A percentile compares a stretch with the other conserved stretches of the same genome.
Conservation (phyloP, 257 asterid species). For the Ilex aquifolium region DNA sequence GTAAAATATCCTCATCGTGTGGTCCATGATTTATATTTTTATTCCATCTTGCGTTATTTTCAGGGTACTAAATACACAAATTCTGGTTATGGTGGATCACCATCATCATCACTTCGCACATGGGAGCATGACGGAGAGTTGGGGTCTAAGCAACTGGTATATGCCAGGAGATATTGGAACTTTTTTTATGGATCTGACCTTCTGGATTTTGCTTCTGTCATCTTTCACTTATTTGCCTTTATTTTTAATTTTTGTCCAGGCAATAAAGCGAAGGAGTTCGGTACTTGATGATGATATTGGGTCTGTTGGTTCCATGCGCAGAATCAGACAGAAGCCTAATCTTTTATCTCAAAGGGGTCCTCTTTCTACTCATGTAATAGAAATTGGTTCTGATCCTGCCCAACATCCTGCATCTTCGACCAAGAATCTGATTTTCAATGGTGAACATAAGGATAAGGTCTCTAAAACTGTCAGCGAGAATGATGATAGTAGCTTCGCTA, state of each 20-base stretch:
- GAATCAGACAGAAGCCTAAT: constrained; percentile 71
- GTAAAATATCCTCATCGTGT: background rate
- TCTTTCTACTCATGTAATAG: constrained; percentile 27
- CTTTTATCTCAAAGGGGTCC: constrained; percentile 33
- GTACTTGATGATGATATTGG: constrained; percentile 70
- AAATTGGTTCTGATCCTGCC: constrained; percentile 33
- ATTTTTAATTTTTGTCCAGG: constrained; percentile 33
- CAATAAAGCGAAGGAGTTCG: constrained; percentile 72
- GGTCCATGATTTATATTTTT: constrained; percentile 3
- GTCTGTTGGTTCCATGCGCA: constrained; percentile 72
- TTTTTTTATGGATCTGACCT: too few relatives aligned
- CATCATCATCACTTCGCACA: constrained; percentile 28
- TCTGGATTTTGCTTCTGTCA: too few relatives aligned
- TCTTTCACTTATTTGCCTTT: constrained; percentile 4
- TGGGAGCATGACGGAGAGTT: constrained; percentile 29
- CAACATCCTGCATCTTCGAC: background rate
- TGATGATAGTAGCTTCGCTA: constrained; percentile 35
- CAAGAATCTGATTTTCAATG: too few relatives aligned
- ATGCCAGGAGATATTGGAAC: background rate
- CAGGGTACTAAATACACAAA: constrained; percentile 49
- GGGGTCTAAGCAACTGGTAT: constrained; percentile 42
- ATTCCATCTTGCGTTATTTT: constrained; percentile 11
- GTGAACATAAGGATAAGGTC: constrained; percentile 20
- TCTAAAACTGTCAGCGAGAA: constrained; percentile 33
- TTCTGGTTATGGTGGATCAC: constrained; percentile 36